Base-by-base conservation (phyloP, 441 rosid genomes). In the Pelargonium cotyledonis region DNA sequence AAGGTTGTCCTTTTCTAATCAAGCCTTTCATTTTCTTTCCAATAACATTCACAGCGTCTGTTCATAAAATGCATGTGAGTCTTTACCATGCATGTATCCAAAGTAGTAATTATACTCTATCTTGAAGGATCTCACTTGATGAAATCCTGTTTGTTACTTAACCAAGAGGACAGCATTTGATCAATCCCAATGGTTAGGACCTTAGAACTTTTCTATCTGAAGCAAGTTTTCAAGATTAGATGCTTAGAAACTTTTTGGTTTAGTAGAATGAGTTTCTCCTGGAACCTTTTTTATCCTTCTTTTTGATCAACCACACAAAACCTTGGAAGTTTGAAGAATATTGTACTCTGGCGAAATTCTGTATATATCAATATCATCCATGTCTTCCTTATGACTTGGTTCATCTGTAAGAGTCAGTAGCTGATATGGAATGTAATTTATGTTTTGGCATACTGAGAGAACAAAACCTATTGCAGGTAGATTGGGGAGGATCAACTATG, bases 401-500 rank as follows among this genome's bases (percentile, higher is more conserved):
- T 55, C 8, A 55, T 55, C 61, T 55, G 61, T 55, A 55, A 55
- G 4, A 1, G 61, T 55, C 15, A 21, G 61, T 55, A 15, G 16
- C 18, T 2, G 61, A 55, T 55, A 55, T 55, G 10, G 26, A 55
- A 15, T 15, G 23, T 55, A 16, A 15, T n/a, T 53, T 55, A 5
- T 16, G 61, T 55, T 55, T 16, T 55, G 61, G 61, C 61, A 7
- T 11, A 7, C 11, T 44, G 49, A 44, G 49, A 44, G 49, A 44
- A 6, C 49, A 44, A 44, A 51, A 62, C 72, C 31, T 29, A 60
- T 80, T 78, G 70, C 87, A 94, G 99, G 95, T 95, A 71, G 96
- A 95, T 43, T 95, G 99, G 99, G 99, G 99, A 70, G 95, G 78
- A 81, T 83, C 99, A 61, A 89, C 82, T 76, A 95, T 92, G 99